Evolutionary conservation across 2,329 filamentous ascomycete genomes (phyloP).

Genomic region (Eutypa lata): DNA sequence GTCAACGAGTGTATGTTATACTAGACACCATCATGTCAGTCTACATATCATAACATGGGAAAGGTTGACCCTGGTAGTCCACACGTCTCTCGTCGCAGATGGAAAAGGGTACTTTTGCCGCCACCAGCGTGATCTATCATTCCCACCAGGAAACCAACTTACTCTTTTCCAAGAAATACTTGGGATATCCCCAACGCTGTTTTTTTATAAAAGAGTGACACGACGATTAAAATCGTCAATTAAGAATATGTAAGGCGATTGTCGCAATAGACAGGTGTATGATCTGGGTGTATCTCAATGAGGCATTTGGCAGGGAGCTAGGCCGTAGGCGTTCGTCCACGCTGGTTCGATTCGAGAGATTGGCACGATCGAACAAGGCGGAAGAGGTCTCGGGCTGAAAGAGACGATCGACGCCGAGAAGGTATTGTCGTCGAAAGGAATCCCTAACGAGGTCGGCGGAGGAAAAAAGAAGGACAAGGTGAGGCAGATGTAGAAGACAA

Average conservation of each 20-base stretch:
- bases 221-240: slow-evolving; percentile 32
- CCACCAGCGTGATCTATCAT: neutral
- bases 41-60: neutral
- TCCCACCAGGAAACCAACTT: neutral
- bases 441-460: slow-evolving; percentile 31
- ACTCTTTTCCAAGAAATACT: neutral
- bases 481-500: slow-evolving; percentile 22
- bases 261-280: slow-evolving; percentile 14
- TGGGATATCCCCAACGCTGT: slow-evolving; percentile 1
- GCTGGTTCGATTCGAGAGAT: slow-evolving; percentile 20
- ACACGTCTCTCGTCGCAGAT: neutral
- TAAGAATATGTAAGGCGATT: slow-evolving; percentile 14
- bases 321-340: slow-evolving; percentile 17
- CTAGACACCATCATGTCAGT: slow-evolving; percentile 13
- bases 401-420: slow-evolving; percentile 22
- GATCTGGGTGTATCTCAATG: slow-evolving; percentile 24
- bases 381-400: slow-evolving; percentile 22
- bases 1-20: slow-evolving; percentile 38
- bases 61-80: neutral
- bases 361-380: slow-evolving; percentile 17
- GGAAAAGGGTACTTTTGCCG: neutral
- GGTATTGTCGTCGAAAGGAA: slow-evolving; percentile 29
- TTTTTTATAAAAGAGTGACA: slow-evolving; percentile 33
- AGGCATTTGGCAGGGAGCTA: slow-evolving; percentile 23
- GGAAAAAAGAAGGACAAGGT: slow-evolving; percentile 27